Evolutionary conservation across 108 stramenopile species (phyloP).

Genomic region (Cyclostephanos invisitatus): DNA sequence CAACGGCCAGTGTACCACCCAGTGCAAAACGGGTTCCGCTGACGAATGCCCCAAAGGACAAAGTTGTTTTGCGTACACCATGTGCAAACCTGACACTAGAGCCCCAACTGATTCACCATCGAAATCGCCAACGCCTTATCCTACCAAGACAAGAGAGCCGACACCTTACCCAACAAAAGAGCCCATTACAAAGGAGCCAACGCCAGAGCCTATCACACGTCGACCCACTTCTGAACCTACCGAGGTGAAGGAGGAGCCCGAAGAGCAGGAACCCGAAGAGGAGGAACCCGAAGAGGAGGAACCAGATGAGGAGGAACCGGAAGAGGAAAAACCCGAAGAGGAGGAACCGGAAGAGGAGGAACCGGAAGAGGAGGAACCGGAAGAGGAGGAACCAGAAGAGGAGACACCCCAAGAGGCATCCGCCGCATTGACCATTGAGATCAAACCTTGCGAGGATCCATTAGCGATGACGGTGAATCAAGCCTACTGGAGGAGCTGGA

Average conservation of each 20-base stretch:
- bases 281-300: slow-evolving; percentile 8
- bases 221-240: slow-evolving; percentile 9
- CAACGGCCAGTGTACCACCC: slow-evolving; percentile 54
- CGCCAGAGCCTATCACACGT: background rate
- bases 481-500: slow-evolving; percentile 59
- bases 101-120: slow-evolving; percentile 36
- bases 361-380: background rate
- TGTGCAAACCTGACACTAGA: slow-evolving; percentile 50
- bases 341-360: slow-evolving; percentile 19
- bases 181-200: slow-evolving; percentile 1
- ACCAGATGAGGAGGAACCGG: slow-evolving; percentile 14
- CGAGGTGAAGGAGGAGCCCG: background rate
- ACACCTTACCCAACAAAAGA: slow-evolving; percentile 5
- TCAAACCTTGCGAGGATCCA: slow-evolving; percentile 50
- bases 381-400: slow-evolving; percentile 13
- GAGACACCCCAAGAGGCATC: background rate
- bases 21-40: slow-evolving; percentile 68
- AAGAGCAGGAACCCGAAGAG: slow-evolving; percentile 3
- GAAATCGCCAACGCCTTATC: slow-evolving; percentile 15
- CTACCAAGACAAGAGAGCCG: slow-evolving; percentile 1
- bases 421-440: slow-evolving; percentile 36
- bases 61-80: slow-evolving; percentile 79
- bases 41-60: slow-evolving; percentile 73
- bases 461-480: slow-evolving; percentile 57
- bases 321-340: background rate